Percentiles rank a stretch among this genome's conserved stretches.
Evolutionary conservation across 1,139 yeast species (phyloP).

Genomic region (Saccharomyces pastorianus): DNA sequence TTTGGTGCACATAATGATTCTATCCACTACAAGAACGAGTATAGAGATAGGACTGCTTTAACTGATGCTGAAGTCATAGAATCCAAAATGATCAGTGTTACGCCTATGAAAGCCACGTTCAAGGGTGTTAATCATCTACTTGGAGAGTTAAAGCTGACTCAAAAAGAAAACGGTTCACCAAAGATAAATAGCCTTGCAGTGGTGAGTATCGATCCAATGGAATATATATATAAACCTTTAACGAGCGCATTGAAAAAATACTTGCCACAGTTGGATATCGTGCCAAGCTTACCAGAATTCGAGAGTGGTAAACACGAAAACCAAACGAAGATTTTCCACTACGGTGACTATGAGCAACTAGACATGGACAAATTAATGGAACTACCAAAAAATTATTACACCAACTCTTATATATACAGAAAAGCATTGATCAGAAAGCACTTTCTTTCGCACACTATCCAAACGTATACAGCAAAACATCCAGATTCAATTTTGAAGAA

Average conservation of each 20-base stretch:
- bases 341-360: constrained; percentile 83
- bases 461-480: constrained; percentile 62
- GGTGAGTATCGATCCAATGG: constrained; percentile 32
- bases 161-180: constrained; percentile 2
- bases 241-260: constrained; percentile 36
- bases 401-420: constrained; percentile 76
- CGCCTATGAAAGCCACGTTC: constrained; percentile 76
- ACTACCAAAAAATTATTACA: constrained; percentile 43
- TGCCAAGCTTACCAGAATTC: constrained; percentile 7
- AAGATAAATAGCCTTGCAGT: constrained; percentile 8
- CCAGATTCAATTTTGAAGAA: constrained; percentile 53
- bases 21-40: constrained; percentile 33
- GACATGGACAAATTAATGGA: constrained; percentile 51
- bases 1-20: constrained; percentile 60
- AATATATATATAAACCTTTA: constrained; percentile 57
- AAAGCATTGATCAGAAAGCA: constrained; percentile 88
- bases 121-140: constrained; percentile 43
- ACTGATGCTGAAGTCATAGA: constrained; percentile 39
- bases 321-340: constrained; percentile 48
- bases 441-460: constrained; percentile 72
- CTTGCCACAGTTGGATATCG: constrained; percentile 25
- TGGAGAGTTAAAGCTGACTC: constrained; percentile 47
- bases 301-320: constrained; percentile 4
- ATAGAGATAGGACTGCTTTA: background rate
- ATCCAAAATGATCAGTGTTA: constrained; percentile 54